Evolutionary conservation across 2,329 filamentous ascomycete species (phyloP).

Genomic region (Talaromyces sp.): DNA sequence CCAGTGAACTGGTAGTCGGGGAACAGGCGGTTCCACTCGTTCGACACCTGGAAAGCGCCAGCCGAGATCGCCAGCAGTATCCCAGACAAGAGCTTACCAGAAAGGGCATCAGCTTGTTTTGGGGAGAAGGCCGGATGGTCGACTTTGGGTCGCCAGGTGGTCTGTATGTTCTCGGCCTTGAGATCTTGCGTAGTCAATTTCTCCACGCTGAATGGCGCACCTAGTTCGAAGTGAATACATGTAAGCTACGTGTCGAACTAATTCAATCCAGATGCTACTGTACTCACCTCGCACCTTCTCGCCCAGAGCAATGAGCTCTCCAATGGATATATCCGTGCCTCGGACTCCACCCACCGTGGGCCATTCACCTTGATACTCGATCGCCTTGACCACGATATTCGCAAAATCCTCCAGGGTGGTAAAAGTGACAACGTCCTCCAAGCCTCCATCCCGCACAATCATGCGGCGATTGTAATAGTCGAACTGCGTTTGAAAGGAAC

Average conservation of each 20-base stretch:
- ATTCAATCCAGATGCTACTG: background rate
- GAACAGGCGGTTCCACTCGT: background rate
- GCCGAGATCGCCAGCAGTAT: background rate
- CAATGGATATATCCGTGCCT: background rate
- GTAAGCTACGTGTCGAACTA: background rate
- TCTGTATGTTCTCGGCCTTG: background rate
- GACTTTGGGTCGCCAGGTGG: background rate
- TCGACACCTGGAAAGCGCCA: background rate
- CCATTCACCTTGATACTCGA: background rate
- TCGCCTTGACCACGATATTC: background rate
- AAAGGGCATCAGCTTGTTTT: background rate
- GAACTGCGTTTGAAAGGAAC: background rate
- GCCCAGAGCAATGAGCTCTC: background rate
- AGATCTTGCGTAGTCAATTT: background rate
- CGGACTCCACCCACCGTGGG: background rate
- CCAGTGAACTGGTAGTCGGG: background rate
- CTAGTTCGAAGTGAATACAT: background rate
- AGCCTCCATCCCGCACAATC: background rate
- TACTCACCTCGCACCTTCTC: background rate
- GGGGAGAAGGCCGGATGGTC: background rate
- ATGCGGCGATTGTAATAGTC: background rate
- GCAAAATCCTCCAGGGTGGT: background rate
- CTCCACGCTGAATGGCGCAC: background rate
- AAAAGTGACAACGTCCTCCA: background rate
- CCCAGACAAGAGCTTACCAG: background rate